Evolutionary conservation across 495 filamentous ascomycete species (phyloP).

Genomic region (Talaromyces nanjingensis): DNA sequence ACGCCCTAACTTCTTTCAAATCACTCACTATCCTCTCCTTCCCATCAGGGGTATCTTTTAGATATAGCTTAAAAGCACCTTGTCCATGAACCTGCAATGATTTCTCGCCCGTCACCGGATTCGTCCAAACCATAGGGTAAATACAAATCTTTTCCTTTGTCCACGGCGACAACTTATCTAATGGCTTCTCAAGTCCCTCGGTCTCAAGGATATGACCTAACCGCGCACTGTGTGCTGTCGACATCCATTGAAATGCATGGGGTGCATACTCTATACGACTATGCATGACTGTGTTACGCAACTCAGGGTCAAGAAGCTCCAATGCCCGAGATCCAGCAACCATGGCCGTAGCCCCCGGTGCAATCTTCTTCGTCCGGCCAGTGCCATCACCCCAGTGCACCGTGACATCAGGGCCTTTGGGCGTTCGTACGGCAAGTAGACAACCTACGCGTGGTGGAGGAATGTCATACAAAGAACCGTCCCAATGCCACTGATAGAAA

Average conservation of each 20-base stretch:
- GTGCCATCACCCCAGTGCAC: slow-evolving; percentile 25
- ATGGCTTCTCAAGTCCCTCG: slow-evolving; percentile 21
- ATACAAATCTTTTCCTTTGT: slow-evolving; percentile 18
- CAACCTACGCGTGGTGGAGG: slow-evolving; percentile 21
- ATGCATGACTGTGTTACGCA: slow-evolving; percentile 16
- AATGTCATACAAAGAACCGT: slow-evolving; percentile 21
- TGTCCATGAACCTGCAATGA: slow-evolving; percentile 32
- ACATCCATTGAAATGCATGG: slow-evolving; percentile 28
- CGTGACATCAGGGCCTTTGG: slow-evolving; percentile 23
- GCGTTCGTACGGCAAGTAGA: slow-evolving; percentile 23
- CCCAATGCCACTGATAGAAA: slow-evolving; percentile 28
- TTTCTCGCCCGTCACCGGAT: slow-evolving; percentile 29
- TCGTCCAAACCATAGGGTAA: slow-evolving; percentile 26
- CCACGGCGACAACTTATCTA: slow-evolving; percentile 20
- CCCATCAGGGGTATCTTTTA: slow-evolving; percentile 20
- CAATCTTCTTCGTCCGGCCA: slow-evolving; percentile 21
- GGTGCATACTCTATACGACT: slow-evolving; percentile 26
- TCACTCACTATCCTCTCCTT: slow-evolving; percentile 23
- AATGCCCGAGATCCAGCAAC: slow-evolving; percentile 20
- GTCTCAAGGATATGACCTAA: slow-evolving; percentile 23
- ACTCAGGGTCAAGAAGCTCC: slow-evolving; percentile 16
- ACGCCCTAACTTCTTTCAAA: slow-evolving; percentile 19
- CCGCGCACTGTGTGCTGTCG: slow-evolving; percentile 17
- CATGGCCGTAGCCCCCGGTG: slow-evolving; percentile 23
- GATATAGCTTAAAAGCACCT: slow-evolving; percentile 28